Evolutionary conservation across 371 early-diverging fungal species (phyloP).

Genomic region (Fennellomyces sp.): DNA sequence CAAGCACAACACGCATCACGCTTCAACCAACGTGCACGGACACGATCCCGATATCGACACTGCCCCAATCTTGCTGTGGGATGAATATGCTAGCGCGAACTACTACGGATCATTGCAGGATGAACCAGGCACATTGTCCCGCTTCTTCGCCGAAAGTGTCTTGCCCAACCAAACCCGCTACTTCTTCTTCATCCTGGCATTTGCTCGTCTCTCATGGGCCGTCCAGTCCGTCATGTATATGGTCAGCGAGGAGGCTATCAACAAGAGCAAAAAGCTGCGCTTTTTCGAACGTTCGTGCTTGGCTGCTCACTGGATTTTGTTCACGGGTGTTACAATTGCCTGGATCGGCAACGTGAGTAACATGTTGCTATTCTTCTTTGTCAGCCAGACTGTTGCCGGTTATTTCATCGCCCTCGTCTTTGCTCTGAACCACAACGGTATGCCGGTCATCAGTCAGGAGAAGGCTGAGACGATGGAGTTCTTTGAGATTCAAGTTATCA

Average conservation of each 20-base stretch:
- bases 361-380: slow-evolving; percentile 66
- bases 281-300: slow-evolving; percentile 65
- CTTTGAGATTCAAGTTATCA: slow-evolving; percentile 77
- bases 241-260: slow-evolving; percentile 55
- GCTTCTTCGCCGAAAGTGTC: slow-evolving; percentile 68
- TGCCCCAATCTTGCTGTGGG: slow-evolving; percentile 83
- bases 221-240: slow-evolving; percentile 69
- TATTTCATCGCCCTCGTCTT: slow-evolving; percentile 81
- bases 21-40: slow-evolving; percentile 80
- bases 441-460: slow-evolving; percentile 78
- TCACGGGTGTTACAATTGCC: slow-evolving; percentile 56
- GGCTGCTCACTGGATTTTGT: slow-evolving; percentile 74
- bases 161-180: slow-evolving; percentile 74
- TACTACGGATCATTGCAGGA: slow-evolving; percentile 63
- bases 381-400: slow-evolving; percentile 79
- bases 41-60: slow-evolving; percentile 92
- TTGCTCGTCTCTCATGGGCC: slow-evolving; percentile 83
- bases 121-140: slow-evolving; percentile 48
- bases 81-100: slow-evolving; percentile 81
- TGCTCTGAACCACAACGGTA: slow-evolving; percentile 89
- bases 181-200: slow-evolving; percentile 80
- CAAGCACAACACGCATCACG: slow-evolving; percentile 92
- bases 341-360: slow-evolving; percentile 57
- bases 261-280: slow-evolving; percentile 50
- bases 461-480: slow-evolving; percentile 77